Evolutionary conservation across 2,329 filamentous ascomycete species (phyloP).

Genomic region (Monilinia laxa): DNA sequence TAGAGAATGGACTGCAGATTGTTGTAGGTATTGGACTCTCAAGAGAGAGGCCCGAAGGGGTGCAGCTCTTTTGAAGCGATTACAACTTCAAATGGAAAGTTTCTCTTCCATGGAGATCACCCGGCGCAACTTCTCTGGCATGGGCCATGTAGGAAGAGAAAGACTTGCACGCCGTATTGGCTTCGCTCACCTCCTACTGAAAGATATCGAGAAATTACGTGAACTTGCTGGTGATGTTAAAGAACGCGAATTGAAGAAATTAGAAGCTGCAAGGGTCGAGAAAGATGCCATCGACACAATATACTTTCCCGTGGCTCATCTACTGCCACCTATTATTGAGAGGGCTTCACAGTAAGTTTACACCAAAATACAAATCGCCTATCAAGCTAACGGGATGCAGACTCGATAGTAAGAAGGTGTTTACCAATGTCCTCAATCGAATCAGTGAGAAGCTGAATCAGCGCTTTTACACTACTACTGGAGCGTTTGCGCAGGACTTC

Average conservation of each 20-base stretch:
- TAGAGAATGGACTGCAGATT: slow-evolving; percentile 89
- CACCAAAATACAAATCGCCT: not conserved
- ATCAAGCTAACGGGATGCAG: slow-evolving; percentile 49
- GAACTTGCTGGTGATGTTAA: slow-evolving; percentile 69
- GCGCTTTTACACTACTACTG: slow-evolving; percentile 57
- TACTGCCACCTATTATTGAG: slow-evolving; percentile 75
- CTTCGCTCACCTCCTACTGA: slow-evolving; percentile 74
- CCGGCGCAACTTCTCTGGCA: slow-evolving; percentile 88
- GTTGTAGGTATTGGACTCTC: slow-evolving; percentile 95
- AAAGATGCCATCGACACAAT: slow-evolving; percentile 79
- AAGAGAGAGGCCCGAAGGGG: slow-evolving; percentile 92
- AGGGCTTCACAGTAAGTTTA: slow-evolving; percentile 75
- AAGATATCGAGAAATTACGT: slow-evolving; percentile 76
- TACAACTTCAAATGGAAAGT: slow-evolving; percentile 92
- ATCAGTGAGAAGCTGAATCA: slow-evolving; percentile 53
- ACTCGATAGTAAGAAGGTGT: slow-evolving; percentile 61
- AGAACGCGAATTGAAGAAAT: slow-evolving; percentile 72
- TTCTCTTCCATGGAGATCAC: slow-evolving; percentile 98
- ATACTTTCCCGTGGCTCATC: slow-evolving; percentile 82
- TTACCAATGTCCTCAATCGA: slow-evolving; percentile 51
- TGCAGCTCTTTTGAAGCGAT: slow-evolving; percentile 84
- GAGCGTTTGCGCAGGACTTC: slow-evolving; percentile 58
- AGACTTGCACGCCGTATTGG: slow-evolving; percentile 80
- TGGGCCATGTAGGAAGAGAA: slow-evolving; percentile 80
- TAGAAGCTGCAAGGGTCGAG: slow-evolving; percentile 74